Percentiles rank a stretch among this genome's conserved stretches.
Conservation (phyloP, 2,329 filamentous ascomycete genomes). For the Fusarium goolgardi region DNA sequence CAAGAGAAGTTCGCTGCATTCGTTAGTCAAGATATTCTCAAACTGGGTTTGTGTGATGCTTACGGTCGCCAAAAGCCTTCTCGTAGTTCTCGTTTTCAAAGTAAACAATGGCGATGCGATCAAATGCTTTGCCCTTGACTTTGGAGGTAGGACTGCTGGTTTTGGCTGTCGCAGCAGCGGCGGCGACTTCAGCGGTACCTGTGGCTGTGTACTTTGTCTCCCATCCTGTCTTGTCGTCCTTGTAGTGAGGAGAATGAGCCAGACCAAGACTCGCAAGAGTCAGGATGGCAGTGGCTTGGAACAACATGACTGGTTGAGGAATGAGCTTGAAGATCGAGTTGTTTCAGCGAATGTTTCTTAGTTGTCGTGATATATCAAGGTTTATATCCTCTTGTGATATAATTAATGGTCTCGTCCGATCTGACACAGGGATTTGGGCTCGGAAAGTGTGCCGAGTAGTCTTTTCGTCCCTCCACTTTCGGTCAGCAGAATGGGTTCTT, state of each 20-base stretch:
- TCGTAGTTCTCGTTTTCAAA: slow-evolving; percentile 80
- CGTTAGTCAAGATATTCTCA: accelerated
- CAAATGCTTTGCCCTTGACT: slow-evolving; percentile 77
- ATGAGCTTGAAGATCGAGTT: not conserved
- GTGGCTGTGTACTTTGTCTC: slow-evolving; percentile 64
- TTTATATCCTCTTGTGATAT: not conserved
- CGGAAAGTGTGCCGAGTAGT: slow-evolving; percentile 26
- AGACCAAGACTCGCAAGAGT: slow-evolving; percentile 45
- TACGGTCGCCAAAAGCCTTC: slow-evolving; percentile 71
- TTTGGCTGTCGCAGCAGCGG: slow-evolving; percentile 69
- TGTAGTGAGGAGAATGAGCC: slow-evolving; percentile 29
- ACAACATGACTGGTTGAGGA: slow-evolving; percentile 23
- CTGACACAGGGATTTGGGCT: not conserved
- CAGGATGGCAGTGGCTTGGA: slow-evolving; percentile 40
- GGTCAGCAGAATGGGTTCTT: slow-evolving; percentile 4
- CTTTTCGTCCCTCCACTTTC: slow-evolving; percentile 1
- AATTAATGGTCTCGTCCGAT: not conserved
- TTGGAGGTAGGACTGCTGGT: slow-evolving; percentile 70
- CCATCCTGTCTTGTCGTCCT: slow-evolving; percentile 44
- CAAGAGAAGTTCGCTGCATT: slow-evolving; percentile 43
- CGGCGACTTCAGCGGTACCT: slow-evolving; percentile 61
- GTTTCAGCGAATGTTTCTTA: accelerated
- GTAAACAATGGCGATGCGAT: slow-evolving; percentile 80
- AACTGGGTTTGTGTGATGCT: slow-evolving; percentile 37
- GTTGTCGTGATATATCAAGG: not conserved